Evolutionary conservation across 169 alveolate species (phyloP), one percentile per base, ranked within the genome.

Genomic region (Cryptosporidium parvum): DNA sequence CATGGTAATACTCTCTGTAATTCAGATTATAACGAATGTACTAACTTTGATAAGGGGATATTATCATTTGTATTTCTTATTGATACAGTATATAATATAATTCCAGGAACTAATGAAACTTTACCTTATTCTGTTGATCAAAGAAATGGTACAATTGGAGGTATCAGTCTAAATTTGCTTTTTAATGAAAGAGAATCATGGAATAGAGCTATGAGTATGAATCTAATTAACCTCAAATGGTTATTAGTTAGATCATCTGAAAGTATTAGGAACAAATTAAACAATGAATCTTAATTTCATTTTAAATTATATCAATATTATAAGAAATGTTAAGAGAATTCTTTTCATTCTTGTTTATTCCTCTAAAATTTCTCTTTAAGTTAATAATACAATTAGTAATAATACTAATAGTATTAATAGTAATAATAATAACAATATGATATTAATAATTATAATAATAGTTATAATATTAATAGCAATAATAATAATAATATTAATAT

Each of bases 161-260:
- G 70, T 33, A n/a, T 56, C 23, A 5, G 51, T 33, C 39, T 31
- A 21, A 75, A 75, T n/a, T 31, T 75, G 23, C 58, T 75, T 6
- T 75, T 75, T 16, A 75, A 59, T n/a, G 86, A 75, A 14, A 75
- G 68, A 29, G 45, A 53, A 8, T 31, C 12, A 21, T 75, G 86
- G 86, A 75, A 75, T 26, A 75, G 56, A 56, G 86, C 86, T 12
- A 75, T 75, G 86, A 75, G 68, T 23, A 75, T 75, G 86, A 53
- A 37, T 23, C 39, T 75, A 21, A 53, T 75, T 23, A 75, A 75
- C 18, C 56, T 75, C 7, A 75, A 75, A 16, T 75, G 71, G 70
- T 53, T 75, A 18, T 56, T 75, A 42, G 71, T 75, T 3, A 59
- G 33, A 29, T 59, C 71, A 7, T 75, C 48, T 35, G 86, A 75